Conservation (phyloP, 2,329 filamentous ascomycete genomes). For the Zymoseptoria ardabiliae region DNA sequence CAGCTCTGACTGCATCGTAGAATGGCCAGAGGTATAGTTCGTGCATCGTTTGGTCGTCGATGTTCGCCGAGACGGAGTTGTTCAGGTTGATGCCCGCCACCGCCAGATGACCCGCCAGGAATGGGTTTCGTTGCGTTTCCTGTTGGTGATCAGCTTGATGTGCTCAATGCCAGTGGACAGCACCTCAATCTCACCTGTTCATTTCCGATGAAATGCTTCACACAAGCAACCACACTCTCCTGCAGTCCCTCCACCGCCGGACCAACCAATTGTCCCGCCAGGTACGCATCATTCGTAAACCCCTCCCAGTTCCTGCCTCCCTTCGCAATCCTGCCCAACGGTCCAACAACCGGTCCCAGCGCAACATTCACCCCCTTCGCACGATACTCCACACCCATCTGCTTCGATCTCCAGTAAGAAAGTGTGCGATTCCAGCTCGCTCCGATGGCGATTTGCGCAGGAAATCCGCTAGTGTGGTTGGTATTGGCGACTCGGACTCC, state of each 20-base stretch:
- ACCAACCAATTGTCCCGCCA: constrained; percentile 20
- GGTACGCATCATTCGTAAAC: constrained; percentile 55
- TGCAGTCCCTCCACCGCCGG: constrained; percentile 22
- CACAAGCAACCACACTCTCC: constrained; percentile 34
- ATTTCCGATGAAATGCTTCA: constrained; percentile 19
- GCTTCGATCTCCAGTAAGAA: constrained; percentile 25
- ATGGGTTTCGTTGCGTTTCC: constrained; percentile 23
- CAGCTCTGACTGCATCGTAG: constrained; percentile 62
- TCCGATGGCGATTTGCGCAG: constrained; percentile 30
- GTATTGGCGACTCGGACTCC: constrained; percentile 49
- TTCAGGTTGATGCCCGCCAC: constrained; percentile 17
- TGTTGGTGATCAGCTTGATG: constrained; percentile 20
- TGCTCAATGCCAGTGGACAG: background rate
- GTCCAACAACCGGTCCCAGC: constrained; percentile 25
- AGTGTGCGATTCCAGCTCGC: constrained; percentile 34
- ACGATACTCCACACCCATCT: constrained; percentile 28
- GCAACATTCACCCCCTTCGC: constrained; percentile 26
- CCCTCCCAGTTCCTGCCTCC: constrained; percentile 36
- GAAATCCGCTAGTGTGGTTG: constrained; percentile 31
- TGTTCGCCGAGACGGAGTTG: constrained; percentile 38
- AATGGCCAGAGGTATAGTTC: constrained; percentile 58
- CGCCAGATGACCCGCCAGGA: constrained; percentile 11
- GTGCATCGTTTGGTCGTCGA: constrained; percentile 25
- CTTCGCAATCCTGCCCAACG: constrained; percentile 25
- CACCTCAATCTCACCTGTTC: background rate